Conservation (phyloP, 2,329 filamentous ascomycete genomes). For the Penicillium capsulatum region DNA sequence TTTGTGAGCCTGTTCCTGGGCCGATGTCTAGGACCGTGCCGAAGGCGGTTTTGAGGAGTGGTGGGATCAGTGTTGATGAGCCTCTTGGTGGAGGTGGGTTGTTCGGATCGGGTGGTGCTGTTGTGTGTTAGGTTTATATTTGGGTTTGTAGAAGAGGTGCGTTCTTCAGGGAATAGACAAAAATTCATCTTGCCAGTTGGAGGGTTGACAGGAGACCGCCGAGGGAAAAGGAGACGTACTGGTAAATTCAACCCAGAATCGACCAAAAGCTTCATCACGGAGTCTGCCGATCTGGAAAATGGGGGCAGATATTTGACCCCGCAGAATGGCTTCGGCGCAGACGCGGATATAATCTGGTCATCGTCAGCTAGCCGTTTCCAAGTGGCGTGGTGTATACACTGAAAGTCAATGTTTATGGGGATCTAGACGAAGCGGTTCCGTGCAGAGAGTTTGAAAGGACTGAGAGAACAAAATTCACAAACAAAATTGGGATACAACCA, state of each 20-base stretch:
- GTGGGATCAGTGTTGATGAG: slow-evolving; percentile 40
- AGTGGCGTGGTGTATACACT: not conserved
- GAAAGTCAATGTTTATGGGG: too few relatives aligned
- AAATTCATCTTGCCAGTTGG: too few relatives aligned
- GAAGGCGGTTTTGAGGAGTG: slow-evolving; percentile 37
- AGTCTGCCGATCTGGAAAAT: slow-evolving; percentile 29
- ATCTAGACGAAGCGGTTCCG: too few relatives aligned
- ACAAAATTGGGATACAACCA: too few relatives aligned
- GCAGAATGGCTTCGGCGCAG: slow-evolving; percentile 33
- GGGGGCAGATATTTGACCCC: slow-evolving; percentile 35
- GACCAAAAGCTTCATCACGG: slow-evolving; percentile 40
- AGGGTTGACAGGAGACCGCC: too few relatives aligned
- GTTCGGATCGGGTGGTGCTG: too few relatives aligned
- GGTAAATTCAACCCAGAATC: slow-evolving; percentile 40
- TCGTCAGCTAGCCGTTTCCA: slow-evolving; percentile 10
- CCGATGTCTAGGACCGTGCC: slow-evolving; percentile 49
- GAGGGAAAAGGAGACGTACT: slow-evolving; percentile 27
- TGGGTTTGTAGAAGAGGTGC: too few relatives aligned
- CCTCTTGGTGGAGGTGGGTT: slow-evolving; percentile 4
- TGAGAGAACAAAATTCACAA: too few relatives aligned
- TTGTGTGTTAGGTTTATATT: too few relatives aligned
- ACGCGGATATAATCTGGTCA: slow-evolving; percentile 31
- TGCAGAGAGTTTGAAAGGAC: too few relatives aligned
- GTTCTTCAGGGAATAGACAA: too few relatives aligned
- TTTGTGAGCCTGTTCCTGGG: slow-evolving; percentile 52